Evolutionary conservation across 306 rosid species (phyloP), one percentile per base, ranked within the genome.

Genomic region (Amphicarpaea edgeworthii): DNA sequence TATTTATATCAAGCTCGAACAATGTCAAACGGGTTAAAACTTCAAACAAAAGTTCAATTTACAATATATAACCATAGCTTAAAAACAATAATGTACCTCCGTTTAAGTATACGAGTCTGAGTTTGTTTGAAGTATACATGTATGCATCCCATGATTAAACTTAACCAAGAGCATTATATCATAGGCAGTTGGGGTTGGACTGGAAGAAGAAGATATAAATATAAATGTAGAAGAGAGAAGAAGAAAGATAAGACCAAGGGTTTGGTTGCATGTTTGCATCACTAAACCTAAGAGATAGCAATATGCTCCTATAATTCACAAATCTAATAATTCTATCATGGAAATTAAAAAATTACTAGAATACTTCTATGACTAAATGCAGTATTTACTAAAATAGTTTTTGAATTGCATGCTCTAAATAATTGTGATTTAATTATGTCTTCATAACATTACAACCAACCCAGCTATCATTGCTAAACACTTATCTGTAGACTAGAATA

Each of bases 11-110:
- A 49, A 12, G 42, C 10, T 77, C 23, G 40, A 67, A 46, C 28
- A 12, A 24, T 66, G 70, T 67, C 66, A 77, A 34, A 47, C 19
- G 51, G 65, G 16, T 66, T 55, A 16, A 41, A 58, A 17, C 38
- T 24, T 67, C 72, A 43, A 66, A 23, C 23, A 5, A n/a, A 4
- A 14, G 42, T 37, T 53, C 55, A 3, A 20, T 42, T 72, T 53
- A 46, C 49, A 40, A 71, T 63, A 50, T 38, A 51, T 50, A 40
- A 40, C 15, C 26, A 3, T 50, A 71, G 59, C 2, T 38, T 47
- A 61, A 40, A 42, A 20, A 43, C 41, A 26, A 5, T 57, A 10
- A 3, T 79, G 45, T 53, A 8, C 61, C 55, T 45, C 21, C 32
- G 20, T 64, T 60, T 38, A 62, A 7, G 61, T 37, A 30, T 23